Percentiles rank a stretch among this genome's conserved stretches.
phyloP scores from a whole-genome alignment of 2,329 filamentous ascomycete species.

The Colletotrichum acutatum region DNA sequence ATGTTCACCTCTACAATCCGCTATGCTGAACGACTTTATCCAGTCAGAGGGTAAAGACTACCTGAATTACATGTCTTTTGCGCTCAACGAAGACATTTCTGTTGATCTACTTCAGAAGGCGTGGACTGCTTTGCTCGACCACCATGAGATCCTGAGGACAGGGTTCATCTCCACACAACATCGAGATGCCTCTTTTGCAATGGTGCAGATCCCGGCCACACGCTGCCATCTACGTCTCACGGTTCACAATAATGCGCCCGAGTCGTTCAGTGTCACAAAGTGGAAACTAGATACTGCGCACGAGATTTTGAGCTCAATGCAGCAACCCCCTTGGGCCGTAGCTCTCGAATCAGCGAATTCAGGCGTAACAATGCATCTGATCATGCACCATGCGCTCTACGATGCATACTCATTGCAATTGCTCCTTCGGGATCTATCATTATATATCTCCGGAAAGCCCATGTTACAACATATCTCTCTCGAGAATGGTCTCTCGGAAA shows the following conservation, averaged over 20 bases:
- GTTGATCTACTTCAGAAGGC: constrained; percentile 59
- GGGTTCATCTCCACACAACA: constrained; percentile 76
- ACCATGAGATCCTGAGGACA: constrained; percentile 79
- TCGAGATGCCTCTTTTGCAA: constrained; percentile 73
- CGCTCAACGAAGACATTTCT: constrained; percentile 54
- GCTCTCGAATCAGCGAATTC: constrained; percentile 52
- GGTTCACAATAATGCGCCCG: constrained; percentile 9
- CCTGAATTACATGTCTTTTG: constrained; percentile 76
- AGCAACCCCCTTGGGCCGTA: constrained; percentile 72
- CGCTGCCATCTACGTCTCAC: constrained; percentile 37
- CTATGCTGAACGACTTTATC: constrained; percentile 81
- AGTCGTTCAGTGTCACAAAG: constrained; percentile 43
- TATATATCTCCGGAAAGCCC: constrained; percentile 39
- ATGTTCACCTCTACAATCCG: constrained; percentile 82
- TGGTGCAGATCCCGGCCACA: constrained; percentile 69
- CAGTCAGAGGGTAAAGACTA: constrained; percentile 76
- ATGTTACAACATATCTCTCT: constrained; percentile 38
- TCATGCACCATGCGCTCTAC: constrained; percentile 84
- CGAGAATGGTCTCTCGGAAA: constrained; percentile 51
- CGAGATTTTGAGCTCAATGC: constrained; percentile 54
- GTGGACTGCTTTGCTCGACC: constrained; percentile 65
- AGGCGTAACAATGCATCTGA: constrained; percentile 53
- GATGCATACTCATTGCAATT: constrained; percentile 79
- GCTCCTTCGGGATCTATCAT: constrained; percentile 70
- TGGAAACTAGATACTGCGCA: constrained; percentile 51